Percentiles rank a stretch among this genome's conserved stretches.
These are phyloP conservation scores for Phytophthora pini DNA, from an alignment of 352 stramenopile genomes.

Conservation along the genomic window DNA sequence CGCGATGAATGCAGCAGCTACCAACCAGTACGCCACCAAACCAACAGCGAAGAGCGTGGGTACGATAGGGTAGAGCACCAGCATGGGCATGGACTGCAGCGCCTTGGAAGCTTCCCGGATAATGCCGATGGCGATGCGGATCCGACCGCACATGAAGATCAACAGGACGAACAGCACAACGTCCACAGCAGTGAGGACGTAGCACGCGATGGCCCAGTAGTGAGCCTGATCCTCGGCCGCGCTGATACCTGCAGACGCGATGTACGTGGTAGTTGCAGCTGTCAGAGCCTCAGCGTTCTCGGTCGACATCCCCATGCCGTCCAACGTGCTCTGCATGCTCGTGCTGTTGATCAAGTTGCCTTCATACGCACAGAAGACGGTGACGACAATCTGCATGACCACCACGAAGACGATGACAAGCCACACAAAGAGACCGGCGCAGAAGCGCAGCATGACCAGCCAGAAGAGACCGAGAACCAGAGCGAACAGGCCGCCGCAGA, in stretches of 20 bases:
- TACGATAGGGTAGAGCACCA: slow-evolving; percentile 81
- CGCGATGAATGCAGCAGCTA: slow-evolving; percentile 81
- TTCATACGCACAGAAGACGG: slow-evolving; percentile 81
- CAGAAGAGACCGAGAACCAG: slow-evolving; percentile 76
- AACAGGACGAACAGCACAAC: slow-evolving; percentile 69
- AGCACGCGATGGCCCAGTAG: slow-evolving; percentile 82
- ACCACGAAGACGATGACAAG: slow-evolving; percentile 73
- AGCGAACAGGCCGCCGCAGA: slow-evolving; percentile 74
- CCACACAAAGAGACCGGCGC: slow-evolving; percentile 82
- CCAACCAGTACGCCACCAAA: slow-evolving; percentile 79
- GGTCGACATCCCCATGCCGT: slow-evolving; percentile 54
- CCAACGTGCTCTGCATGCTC: slow-evolving; percentile 57
- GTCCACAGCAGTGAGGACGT: slow-evolving; percentile 75
- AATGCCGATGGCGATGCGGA: slow-evolving; percentile 87
- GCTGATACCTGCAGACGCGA: slow-evolving; percentile 58
- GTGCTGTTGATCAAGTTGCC: slow-evolving; percentile 63
- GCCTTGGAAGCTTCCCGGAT: slow-evolving; percentile 87
- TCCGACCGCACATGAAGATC: slow-evolving; percentile 85
- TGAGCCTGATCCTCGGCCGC: slow-evolving; percentile 55
- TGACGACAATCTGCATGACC: slow-evolving; percentile 71
- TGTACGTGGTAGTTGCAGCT: slow-evolving; percentile 55
- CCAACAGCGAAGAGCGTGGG: slow-evolving; percentile 70
- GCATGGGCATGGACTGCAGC: slow-evolving; percentile 76
- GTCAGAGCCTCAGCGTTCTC: slow-evolving; percentile 40
- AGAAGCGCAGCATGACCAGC: slow-evolving; percentile 79